Evolutionary conservation across 306 rosid species (phyloP).

Genomic region (Medicago arabica): DNA sequence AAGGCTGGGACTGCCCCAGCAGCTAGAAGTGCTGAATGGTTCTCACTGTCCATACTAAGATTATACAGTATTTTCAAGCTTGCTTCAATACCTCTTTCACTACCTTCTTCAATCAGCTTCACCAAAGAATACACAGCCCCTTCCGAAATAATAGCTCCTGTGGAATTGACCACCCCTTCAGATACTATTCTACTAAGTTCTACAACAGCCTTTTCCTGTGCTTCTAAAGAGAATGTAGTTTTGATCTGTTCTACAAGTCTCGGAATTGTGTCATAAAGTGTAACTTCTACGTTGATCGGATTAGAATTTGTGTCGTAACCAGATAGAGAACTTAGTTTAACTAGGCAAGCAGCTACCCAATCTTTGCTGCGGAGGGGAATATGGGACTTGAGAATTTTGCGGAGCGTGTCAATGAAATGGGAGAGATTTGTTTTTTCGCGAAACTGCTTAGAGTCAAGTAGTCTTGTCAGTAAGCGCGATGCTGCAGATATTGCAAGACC

Average conservation of each 20-base stretch:
- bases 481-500: slow-evolving; percentile 89
- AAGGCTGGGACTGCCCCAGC: slow-evolving; percentile 78
- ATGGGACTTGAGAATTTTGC: slow-evolving; percentile 66
- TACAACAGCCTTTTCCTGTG: slow-evolving; percentile 70
- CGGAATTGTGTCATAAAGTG: slow-evolving; percentile 79
- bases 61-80: slow-evolving; percentile 70
- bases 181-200: slow-evolving; percentile 84
- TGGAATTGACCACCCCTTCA: slow-evolving; percentile 73
- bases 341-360: slow-evolving; percentile 85
- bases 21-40: slow-evolving; percentile 69
- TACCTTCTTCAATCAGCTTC: slow-evolving; percentile 77
- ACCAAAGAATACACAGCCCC: slow-evolving; percentile 72
- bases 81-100: slow-evolving; percentile 73
- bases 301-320: slow-evolving; percentile 41
- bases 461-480: slow-evolving; percentile 71
- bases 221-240: slow-evolving; percentile 59
- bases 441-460: slow-evolving; percentile 62
- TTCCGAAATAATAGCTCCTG: slow-evolving; percentile 61
- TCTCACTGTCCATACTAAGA: slow-evolving; percentile 83
- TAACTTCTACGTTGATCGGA: slow-evolving; percentile 74
- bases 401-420: slow-evolving; percentile 62
- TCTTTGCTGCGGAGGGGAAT: slow-evolving; percentile 75
- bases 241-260: slow-evolving; percentile 76
- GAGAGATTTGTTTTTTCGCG: slow-evolving; percentile 49
- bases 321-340: slow-evolving; percentile 72